Evolutionary conservation across 768 basidiomycete genomes (phyloP).

Genomic region (Trametes punicea): DNA sequence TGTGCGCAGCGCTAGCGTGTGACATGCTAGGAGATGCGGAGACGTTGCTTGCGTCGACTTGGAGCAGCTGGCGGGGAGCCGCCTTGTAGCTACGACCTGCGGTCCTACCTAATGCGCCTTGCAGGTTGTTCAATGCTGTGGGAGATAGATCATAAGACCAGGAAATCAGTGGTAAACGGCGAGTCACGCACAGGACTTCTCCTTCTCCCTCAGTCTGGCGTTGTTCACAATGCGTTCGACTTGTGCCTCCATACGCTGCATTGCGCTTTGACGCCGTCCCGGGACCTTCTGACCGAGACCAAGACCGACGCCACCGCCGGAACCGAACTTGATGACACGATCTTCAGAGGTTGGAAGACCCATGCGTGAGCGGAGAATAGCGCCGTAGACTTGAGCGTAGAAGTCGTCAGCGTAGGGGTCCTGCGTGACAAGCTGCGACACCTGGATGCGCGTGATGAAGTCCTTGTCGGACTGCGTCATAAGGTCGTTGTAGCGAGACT

Average conservation of each 20-base stretch:
- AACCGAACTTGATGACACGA: constrained; percentile 81
- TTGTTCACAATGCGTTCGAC: constrained; percentile 95
- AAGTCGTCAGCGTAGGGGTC: constrained; percentile 99
- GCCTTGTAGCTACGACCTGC: constrained; percentile 92
- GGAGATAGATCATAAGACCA: constrained; percentile 19
- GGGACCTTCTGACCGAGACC: constrained; percentile 69
- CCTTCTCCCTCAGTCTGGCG: constrained; percentile 81
- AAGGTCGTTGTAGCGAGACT: constrained; percentile 91
- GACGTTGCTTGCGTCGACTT: constrained; percentile 63
- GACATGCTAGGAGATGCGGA: constrained; percentile 38
- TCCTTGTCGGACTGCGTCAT: constrained; percentile 99
- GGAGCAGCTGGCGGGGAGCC: constrained; percentile 93
- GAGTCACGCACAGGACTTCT: constrained; percentile 50
- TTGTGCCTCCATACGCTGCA: constrained; percentile 92
- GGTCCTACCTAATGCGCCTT: constrained; percentile 94
- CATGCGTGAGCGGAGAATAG: constrained; percentile 75
- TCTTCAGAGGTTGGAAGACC: constrained; percentile 71
- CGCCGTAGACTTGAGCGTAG: constrained; percentile 94
- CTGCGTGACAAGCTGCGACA: constrained; percentile 94
- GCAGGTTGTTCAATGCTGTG: constrained; percentile 70
- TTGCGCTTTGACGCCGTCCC: constrained; percentile 73
- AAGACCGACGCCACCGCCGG: constrained; percentile 80
- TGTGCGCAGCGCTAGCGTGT: constrained; percentile 42
- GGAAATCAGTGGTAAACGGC: not conserved
- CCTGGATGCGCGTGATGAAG: constrained; percentile 98